phyloP scores from a whole-genome alignment of 1,284 basidiomycete genomes.

The Cutaneotrichosporon cavernicola region DNA sequence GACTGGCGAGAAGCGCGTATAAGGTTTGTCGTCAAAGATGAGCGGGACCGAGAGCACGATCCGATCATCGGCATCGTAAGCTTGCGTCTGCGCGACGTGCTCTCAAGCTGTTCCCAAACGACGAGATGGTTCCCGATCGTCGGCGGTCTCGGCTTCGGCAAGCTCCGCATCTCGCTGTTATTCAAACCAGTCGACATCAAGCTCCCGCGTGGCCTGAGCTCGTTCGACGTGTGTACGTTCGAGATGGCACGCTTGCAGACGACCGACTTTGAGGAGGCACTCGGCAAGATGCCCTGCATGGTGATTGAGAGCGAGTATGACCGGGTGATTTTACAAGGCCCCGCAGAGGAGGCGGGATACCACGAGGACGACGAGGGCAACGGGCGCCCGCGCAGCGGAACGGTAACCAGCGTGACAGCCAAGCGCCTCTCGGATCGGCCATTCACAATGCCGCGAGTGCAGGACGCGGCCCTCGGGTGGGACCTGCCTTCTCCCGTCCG shows the following conservation, averaged over 20 bases:
- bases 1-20: constrained; percentile 55
- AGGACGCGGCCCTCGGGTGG: constrained; percentile 20
- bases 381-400: not conserved
- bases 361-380: not conserved
- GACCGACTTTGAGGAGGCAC: constrained; percentile 19
- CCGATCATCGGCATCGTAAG: constrained; percentile 47
- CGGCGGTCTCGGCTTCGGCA: constrained; percentile 51
- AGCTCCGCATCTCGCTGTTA: constrained; percentile 48
- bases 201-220: constrained; percentile 41
- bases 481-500: constrained; percentile 28
- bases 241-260: constrained; percentile 37
- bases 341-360: not conserved
- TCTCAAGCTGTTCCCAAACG: constrained; percentile 39
- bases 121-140: constrained; percentile 50
- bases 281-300: constrained; percentile 30
- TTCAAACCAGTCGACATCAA: constrained; percentile 53
- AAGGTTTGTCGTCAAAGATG: constrained; percentile 54
- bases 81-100: constrained; percentile 36
- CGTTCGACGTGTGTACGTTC: constrained; percentile 49
- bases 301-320: constrained; percentile 45
- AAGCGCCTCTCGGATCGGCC: not conserved
- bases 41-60: constrained; percentile 52
- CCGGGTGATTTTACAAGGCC: constrained; percentile 8
- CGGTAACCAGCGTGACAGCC: not conserved
- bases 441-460: not conserved